Evolutionary conservation across 352 stramenopile species (phyloP), one percentile per base, ranked within the genome.

Genomic region (Globisporangium orthogonon): DNA sequence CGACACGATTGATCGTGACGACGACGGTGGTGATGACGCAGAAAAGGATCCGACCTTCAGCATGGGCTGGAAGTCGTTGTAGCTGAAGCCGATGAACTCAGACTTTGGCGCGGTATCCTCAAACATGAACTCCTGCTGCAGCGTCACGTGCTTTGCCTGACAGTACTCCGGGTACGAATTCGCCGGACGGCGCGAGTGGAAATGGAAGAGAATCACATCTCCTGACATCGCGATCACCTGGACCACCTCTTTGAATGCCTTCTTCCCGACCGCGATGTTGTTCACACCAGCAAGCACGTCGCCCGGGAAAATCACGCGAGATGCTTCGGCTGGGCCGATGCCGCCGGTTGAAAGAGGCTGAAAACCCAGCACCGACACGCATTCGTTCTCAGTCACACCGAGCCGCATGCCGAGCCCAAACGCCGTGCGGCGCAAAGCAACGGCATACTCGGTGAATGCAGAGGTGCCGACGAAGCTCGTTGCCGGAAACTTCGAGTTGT

Each of bases 331-430:
- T 7, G 86, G 84, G 15, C 86, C 86, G 4, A 92, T 71, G 62
- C 86, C 79, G 10, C 81, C 83, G 52, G 83, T 88, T 5, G 74
- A 54, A 13, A 95, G 70, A 18, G 62, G 61, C 49, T 95, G 86
- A 49, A 95, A 95, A 7, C 86, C 86, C 37, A 95, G 64, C n/a
- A 95, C 86, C 3, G 72, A 78, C 18, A 83, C 70, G 40, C 70
- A 77, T 18, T 66, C 83, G 50, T 84, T 71, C 43, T 76, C 79
- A 23, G 65, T 76, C 31, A 91, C 72, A 46, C 86, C 86, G 29
- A 95, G 65, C 23, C 86, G 84, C 78, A 95, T 89, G 11, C 86
- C 86, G 33, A 95, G 74, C 29, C 86, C 86, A n/a, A 89, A 71
- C 7, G 66, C 68, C 7, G 79, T 86, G 40, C 81, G 75, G 15